Evolutionary conservation across 441 rosid genomes (phyloP).

Genomic region (Euphorbia schlechtendalii): DNA sequence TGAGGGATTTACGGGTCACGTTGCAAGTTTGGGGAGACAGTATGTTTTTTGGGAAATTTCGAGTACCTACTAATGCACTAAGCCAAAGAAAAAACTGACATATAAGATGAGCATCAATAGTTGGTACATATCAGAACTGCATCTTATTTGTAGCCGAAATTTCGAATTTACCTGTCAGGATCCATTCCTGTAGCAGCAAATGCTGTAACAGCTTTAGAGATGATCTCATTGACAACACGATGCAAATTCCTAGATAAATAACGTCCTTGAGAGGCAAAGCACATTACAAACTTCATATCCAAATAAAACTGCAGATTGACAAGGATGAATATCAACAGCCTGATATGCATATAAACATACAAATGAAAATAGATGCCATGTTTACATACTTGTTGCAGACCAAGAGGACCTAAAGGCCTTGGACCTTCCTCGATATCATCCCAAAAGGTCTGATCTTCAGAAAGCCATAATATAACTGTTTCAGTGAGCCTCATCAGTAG

Average conservation of each 20-base stretch:
- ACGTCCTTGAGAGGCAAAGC: conserved; percentile 97
- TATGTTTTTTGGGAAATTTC: too few species aligned
- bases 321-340: conserved; percentile 10
- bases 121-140: too few species aligned
- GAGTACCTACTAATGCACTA: too few species aligned
- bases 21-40: too few species aligned
- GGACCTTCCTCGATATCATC: conserved; percentile 97
- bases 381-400: conserved; percentile 68
- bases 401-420: conserved; percentile 84
- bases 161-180: conserved; percentile 66
- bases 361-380: conserved; percentile 16
- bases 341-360: not conserved
- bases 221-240: conserved; percentile 82
- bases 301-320: conserved; percentile 60
- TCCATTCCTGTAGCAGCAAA: conserved; percentile 88
- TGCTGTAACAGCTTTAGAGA: conserved; percentile 71
- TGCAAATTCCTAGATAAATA: conserved; percentile 89
- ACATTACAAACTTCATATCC: conserved; percentile 92
- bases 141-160: not conserved
- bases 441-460: conserved; percentile 96
- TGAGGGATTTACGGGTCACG: too few species aligned
- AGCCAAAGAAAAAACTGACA: too few species aligned
- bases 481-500: conserved; percentile 94
- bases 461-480: conserved; percentile 93
- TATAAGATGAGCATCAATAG: too few species aligned